A percentile compares a stretch with the other conserved stretches of the same genome.
These are phyloP conservation scores for Alternaria postmessia DNA, from an alignment of 2,329 filamentous ascomycete genomes.

Conservation along the genomic window DNA sequence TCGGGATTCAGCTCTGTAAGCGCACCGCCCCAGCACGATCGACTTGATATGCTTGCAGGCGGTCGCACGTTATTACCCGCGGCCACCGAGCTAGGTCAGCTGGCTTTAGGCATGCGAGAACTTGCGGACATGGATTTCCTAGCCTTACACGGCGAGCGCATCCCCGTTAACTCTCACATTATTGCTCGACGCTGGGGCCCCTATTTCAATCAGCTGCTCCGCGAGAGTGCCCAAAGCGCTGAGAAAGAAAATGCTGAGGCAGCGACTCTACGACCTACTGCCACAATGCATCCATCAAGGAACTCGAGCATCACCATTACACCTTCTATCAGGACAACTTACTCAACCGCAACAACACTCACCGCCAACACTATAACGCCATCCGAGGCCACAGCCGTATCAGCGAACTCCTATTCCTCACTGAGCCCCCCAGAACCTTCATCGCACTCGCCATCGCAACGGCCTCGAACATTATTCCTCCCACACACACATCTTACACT, in stretches of 20 bases:
- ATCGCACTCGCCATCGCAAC: conserved; percentile 64
- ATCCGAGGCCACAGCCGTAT: conserved; percentile 51
- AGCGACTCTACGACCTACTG: conserved; percentile 73
- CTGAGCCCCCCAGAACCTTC: conserved; percentile 63
- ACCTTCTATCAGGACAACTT: conserved; percentile 65
- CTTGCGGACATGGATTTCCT: conserved; percentile 96
- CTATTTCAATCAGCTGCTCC: conserved; percentile 90
- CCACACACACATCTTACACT: conserved; percentile 91
- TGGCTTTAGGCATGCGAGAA: conserved; percentile 81
- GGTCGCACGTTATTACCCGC: conserved; percentile 78
- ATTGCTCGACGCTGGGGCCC: conserved; percentile 90
- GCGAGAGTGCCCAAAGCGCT: conserved; percentile 75
- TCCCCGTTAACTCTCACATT: conserved; percentile 91
- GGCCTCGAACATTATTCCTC: conserved; percentile 88
- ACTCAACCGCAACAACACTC: conserved; percentile 54
- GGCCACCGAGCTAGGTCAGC: conserved; percentile 84
- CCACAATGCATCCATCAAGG: conserved; percentile 66
- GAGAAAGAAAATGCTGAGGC: conserved; percentile 69
- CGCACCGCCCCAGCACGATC: conserved; percentile 66
- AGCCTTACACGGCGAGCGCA: conserved; percentile 87
- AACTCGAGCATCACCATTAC: conserved; percentile 90
- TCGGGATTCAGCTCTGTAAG: conserved; percentile 88
- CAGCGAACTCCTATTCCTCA: conserved; percentile 51
- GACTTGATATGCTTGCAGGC: conserved; percentile 68
- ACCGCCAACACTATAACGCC: conserved; percentile 48